phyloP scores from a whole-genome alignment of 1,139 yeast genomes.

The Suhomyces choctaworum region DNA sequence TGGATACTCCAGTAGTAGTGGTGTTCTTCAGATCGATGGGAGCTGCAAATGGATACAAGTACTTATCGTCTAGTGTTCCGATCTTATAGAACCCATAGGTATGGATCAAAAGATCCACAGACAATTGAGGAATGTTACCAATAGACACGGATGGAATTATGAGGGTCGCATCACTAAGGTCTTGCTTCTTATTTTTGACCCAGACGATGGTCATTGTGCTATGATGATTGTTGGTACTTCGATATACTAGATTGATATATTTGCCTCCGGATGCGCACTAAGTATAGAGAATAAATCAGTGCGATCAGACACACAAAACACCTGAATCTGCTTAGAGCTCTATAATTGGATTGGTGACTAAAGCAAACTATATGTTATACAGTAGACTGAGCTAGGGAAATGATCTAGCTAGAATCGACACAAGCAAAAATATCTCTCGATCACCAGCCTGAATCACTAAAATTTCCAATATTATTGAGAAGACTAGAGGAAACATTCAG shows the following conservation, averaged over 20 bases:
- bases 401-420: too few relatives aligned
- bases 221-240: neutral
- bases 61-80: constrained; percentile 56
- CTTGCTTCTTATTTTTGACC: neutral
- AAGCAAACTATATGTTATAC: too few relatives aligned
- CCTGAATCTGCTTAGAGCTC: too few relatives aligned
- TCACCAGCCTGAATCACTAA: constrained; percentile 14
- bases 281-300: too few relatives aligned
- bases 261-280: neutral
- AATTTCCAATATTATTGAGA: constrained; percentile 12
- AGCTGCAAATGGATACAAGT: constrained; percentile 80
- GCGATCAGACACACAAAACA: too few relatives aligned
- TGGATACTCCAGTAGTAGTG: constrained; percentile 42
- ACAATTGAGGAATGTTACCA: constrained; percentile 87
- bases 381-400: too few relatives aligned
- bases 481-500: constrained; percentile 4
- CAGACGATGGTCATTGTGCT: constrained; percentile 5
- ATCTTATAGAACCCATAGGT: constrained; percentile 54
- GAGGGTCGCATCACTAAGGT: constrained; percentile 54
- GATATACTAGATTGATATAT: neutral
- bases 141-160: constrained; percentile 79
- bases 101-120: constrained; percentile 72
- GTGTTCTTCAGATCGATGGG: constrained; percentile 55
- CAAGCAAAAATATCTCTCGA: too few relatives aligned
- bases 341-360: too few relatives aligned